Evolutionary conservation across 2,329 filamentous ascomycete species (phyloP).

Genomic region (Pseudogymnoascus sp.): DNA sequence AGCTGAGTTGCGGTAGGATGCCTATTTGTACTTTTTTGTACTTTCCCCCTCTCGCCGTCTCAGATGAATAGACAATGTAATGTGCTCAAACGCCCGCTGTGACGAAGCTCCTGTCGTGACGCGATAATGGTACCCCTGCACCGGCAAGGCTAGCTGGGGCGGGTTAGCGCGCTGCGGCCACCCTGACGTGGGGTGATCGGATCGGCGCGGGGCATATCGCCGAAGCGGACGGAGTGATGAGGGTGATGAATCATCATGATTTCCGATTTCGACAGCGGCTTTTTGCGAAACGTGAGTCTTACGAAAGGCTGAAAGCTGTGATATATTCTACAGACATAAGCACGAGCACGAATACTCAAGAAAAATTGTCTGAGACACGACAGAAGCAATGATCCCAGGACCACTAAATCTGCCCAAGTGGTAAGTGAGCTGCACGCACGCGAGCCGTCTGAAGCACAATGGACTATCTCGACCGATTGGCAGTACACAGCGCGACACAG

Average conservation of each 20-base stretch:
- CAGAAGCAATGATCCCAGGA: not conserved
- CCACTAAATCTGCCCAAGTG: slow-evolving; percentile 1
- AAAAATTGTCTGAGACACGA: not conserved
- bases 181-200: slow-evolving; percentile 2
- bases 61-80: not conserved
- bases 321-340: not conserved
- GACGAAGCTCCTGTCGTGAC: not conserved
- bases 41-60: not conserved
- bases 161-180: not conserved
- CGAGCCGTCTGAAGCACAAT: not conserved
- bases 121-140: slow-evolving; percentile 1
- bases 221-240: not conserved
- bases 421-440: not conserved
- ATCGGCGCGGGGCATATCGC: slow-evolving; percentile 3
- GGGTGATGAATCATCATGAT: not conserved
- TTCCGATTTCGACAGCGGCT: not conserved
- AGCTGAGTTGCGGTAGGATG: not conserved
- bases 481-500: not conserved
- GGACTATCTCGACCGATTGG: not conserved
- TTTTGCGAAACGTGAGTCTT: not conserved
- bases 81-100: not conserved
- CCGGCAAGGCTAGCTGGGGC: not conserved
- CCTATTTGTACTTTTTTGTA: not conserved
- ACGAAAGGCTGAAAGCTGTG: not conserved
- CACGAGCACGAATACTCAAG: not conserved